Conservation (phyloP, 345 rosid species). For the Diplotaxis tenuifolia region DNA sequence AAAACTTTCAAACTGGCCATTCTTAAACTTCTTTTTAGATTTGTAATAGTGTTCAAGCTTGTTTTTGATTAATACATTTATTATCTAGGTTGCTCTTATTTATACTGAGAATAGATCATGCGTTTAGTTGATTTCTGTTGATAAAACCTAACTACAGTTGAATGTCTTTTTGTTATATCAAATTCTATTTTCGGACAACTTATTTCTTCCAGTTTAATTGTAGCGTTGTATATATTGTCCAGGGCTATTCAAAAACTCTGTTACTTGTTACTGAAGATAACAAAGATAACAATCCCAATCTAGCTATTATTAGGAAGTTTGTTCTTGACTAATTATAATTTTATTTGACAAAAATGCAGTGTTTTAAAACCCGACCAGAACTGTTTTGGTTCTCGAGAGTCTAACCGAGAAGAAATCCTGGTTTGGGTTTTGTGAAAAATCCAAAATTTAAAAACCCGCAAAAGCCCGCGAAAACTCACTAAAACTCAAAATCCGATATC, state of each 20-base stretch:
- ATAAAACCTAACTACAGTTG: background rate
- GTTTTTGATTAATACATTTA: background rate
- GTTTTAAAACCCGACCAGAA: too few species aligned
- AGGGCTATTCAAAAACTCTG: background rate
- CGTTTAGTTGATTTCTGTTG: background rate
- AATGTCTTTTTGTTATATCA: background rate
- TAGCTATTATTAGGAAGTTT: too few species aligned
- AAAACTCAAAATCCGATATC: too few species aligned
- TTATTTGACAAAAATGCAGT: too few species aligned
- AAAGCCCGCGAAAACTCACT: too few species aligned
- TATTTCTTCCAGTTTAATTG: background rate
- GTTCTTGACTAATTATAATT: too few species aligned
- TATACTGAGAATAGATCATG: background rate
- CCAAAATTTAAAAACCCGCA: too few species aligned
- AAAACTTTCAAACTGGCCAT: constrained; percentile 14
- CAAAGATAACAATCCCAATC: background rate
- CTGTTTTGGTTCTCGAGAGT: too few species aligned
- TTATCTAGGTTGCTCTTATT: background rate
- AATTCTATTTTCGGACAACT: background rate
- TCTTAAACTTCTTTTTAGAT: background rate
- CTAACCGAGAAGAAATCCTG: too few species aligned
- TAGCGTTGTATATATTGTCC: background rate
- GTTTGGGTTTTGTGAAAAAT: too few species aligned
- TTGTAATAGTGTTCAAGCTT: constrained; percentile 5
- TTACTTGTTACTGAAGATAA: background rate